Conservation (phyloP, 331 rosid species). For the Cydonia oblonga region DNA sequence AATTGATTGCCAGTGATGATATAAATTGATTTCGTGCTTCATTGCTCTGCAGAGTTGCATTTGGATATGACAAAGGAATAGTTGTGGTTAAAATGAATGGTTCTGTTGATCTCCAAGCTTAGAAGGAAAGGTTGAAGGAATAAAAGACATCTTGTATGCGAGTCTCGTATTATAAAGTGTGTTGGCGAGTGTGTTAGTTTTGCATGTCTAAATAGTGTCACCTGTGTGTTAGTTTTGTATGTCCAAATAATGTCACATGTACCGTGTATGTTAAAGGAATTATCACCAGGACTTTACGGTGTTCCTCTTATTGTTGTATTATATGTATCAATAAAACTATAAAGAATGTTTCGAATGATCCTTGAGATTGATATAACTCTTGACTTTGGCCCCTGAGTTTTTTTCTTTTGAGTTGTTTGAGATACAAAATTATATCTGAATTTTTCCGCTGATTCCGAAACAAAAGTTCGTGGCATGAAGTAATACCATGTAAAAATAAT, state of each 20-base stretch:
- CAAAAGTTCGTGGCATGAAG: background rate
- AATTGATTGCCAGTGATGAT: background rate
- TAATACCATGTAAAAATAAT: background rate
- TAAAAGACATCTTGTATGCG: background rate
- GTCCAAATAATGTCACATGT: too few relatives aligned
- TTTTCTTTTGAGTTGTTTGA: background rate
- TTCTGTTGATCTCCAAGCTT: background rate
- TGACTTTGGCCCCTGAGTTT: too few relatives aligned
- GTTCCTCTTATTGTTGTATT: too few relatives aligned
- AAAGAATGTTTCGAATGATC: too few relatives aligned
- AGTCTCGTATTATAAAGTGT: too few relatives aligned
- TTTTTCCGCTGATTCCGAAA: background rate
- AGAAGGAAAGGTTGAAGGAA: background rate
- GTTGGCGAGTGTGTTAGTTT: too few relatives aligned
- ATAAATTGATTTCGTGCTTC: background rate
- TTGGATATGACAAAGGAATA: slow-evolving; percentile 1
- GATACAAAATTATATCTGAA: background rate
- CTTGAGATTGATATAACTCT: too few relatives aligned
- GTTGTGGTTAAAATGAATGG: background rate
- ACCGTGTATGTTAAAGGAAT: too few relatives aligned
- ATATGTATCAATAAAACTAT: too few relatives aligned
- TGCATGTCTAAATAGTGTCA: too few relatives aligned
- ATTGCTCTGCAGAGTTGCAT: slow-evolving; percentile 1
- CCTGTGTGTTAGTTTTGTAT: too few relatives aligned
- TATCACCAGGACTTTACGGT: too few relatives aligned